Conservation (phyloP, 2,329 filamentous ascomycete genomes). For the Aspergillus sp. region DNA sequence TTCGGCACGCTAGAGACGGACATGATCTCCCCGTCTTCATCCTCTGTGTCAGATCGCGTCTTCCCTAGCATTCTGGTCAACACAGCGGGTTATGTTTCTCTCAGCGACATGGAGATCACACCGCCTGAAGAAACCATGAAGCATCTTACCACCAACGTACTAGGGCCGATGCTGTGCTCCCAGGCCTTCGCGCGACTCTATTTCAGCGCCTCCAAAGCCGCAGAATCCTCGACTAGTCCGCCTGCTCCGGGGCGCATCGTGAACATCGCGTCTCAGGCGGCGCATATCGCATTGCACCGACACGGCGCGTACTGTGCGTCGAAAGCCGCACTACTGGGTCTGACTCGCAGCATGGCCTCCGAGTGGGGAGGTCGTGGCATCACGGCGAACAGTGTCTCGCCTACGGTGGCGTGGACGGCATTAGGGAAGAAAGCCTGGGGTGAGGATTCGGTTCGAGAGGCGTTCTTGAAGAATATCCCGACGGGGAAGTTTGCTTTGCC, state of each 20-base stretch:
- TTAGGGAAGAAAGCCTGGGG: constrained; percentile 47
- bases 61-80: constrained; percentile 45
- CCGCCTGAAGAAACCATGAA: constrained; percentile 44
- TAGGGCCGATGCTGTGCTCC: constrained; percentile 47
- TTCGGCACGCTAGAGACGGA: constrained; percentile 39
- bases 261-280: constrained; percentile 48
- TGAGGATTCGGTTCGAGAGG: constrained; percentile 33
- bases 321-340: constrained; percentile 46
- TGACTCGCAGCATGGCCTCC: constrained; percentile 48
- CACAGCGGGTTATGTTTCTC: constrained; percentile 47
- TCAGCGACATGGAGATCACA: constrained; percentile 44
- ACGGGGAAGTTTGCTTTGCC: constrained; percentile 41
- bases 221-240: constrained; percentile 13
- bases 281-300: constrained; percentile 45
- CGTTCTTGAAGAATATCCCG: constrained; percentile 39
- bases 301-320: constrained; percentile 52
- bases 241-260: constrained; percentile 45
- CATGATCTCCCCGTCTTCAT: constrained; percentile 10
- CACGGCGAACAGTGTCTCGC: constrained; percentile 47
- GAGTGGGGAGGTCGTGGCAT: constrained; percentile 50
- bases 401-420: constrained; percentile 49
- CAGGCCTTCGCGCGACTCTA: constrained; percentile 49
- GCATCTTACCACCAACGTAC: constrained; percentile 46
- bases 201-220: constrained; percentile 26
- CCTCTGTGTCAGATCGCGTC: constrained; percentile 18